Percentiles rank a stretch among this genome's conserved stretches.
phyloP scores from a whole-genome alignment of 2,329 filamentous ascomycete genomes.

The Claviceps sp. region DNA sequence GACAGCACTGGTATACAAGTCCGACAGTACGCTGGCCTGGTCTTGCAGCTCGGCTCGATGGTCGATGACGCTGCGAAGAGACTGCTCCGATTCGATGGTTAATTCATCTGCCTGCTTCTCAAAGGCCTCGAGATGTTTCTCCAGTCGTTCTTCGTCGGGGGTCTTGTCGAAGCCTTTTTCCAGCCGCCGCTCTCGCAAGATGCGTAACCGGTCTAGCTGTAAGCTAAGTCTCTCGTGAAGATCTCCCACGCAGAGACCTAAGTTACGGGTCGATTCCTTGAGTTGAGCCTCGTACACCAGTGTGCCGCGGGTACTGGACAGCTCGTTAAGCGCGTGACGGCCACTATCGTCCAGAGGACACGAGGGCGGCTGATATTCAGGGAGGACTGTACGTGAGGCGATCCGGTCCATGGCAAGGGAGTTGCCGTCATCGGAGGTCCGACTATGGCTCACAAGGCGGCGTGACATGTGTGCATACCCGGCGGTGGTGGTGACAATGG shows the following conservation, averaged over 20 bases:
- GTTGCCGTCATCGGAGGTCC: slow-evolving; percentile 6
- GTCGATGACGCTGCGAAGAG: slow-evolving; percentile 37
- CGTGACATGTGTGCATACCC: slow-evolving; percentile 18
- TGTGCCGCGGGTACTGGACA: slow-evolving; percentile 28
- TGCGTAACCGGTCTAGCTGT: slow-evolving; percentile 21
- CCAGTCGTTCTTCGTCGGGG: slow-evolving; percentile 23
- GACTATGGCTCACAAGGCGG: slow-evolving; percentile 17
- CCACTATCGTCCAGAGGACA: slow-evolving; percentile 29
- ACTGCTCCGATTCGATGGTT: slow-evolving; percentile 31
- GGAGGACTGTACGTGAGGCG: slow-evolving; percentile 21
- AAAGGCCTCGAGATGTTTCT: slow-evolving; percentile 26
- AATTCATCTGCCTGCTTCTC: slow-evolving; percentile 26
- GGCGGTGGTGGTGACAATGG: not conserved
- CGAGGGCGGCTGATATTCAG: slow-evolving; percentile 35
- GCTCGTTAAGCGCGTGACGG: slow-evolving; percentile 26
- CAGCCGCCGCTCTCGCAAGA: slow-evolving; percentile 20
- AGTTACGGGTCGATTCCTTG: slow-evolving; percentile 26
- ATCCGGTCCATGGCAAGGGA: not conserved
- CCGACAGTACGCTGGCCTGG: slow-evolving; percentile 25
- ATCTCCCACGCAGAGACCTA: slow-evolving; percentile 31
- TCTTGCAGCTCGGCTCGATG: slow-evolving; percentile 36
- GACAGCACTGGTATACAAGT: slow-evolving; percentile 18
- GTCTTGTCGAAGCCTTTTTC: slow-evolving; percentile 23
- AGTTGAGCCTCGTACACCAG: slow-evolving; percentile 33
- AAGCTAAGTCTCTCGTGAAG: slow-evolving; percentile 33